These are phyloP conservation scores for Ceraceosorus guamensis DNA, from an alignment of 1,284 basidiomycete genomes.

Conservation along the genomic window DNA sequence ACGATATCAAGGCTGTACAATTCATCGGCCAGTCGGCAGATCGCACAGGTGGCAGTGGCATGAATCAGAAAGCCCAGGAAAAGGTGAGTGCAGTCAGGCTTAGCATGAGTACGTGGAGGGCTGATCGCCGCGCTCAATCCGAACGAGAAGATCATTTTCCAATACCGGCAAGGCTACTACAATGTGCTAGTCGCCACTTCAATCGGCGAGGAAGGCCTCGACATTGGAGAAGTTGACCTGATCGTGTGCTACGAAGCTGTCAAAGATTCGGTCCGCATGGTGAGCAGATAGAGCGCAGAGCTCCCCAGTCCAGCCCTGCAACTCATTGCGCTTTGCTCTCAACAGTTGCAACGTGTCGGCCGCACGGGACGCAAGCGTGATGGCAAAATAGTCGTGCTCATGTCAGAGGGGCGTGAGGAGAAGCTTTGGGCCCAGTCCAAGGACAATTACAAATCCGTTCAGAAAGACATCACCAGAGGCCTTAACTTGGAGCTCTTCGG, in stretches of 20 bases:
- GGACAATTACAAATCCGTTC: slow-evolving; percentile 78
- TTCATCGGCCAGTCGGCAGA: slow-evolving; percentile 89
- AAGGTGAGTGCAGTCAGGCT: slow-evolving; percentile 54
- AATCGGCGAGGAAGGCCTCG: slow-evolving; percentile 97
- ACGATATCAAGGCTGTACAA: slow-evolving; percentile 58
- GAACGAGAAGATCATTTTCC: slow-evolving; percentile 61
- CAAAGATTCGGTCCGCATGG: slow-evolving; percentile 89
- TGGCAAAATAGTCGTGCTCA: slow-evolving; percentile 84
- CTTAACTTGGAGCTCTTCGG: slow-evolving; percentile 81
- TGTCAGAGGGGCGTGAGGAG: slow-evolving; percentile 85
- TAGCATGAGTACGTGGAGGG: no score
- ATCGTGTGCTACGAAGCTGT: slow-evolving; percentile 95
- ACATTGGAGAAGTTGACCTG: slow-evolving; percentile 97
- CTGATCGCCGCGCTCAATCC: not conserved
- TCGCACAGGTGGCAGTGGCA: slow-evolving; percentile 75
- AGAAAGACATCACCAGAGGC: slow-evolving; percentile 76
- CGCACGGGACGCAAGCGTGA: slow-evolving; percentile 88
- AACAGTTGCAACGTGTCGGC: slow-evolving; percentile 85
- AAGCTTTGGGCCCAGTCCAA: slow-evolving; percentile 84
- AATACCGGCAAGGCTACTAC: slow-evolving; percentile 78
- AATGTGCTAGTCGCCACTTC: slow-evolving; percentile 94
- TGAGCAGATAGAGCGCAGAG: not conserved
- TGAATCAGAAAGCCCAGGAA: slow-evolving; percentile 84
- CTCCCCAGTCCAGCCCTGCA: slow-evolving; percentile 51
- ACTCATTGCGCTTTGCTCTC: not conserved